Conservation (phyloP, 768 basidiomycete species). For the Rhizopogon sp. region DNA sequence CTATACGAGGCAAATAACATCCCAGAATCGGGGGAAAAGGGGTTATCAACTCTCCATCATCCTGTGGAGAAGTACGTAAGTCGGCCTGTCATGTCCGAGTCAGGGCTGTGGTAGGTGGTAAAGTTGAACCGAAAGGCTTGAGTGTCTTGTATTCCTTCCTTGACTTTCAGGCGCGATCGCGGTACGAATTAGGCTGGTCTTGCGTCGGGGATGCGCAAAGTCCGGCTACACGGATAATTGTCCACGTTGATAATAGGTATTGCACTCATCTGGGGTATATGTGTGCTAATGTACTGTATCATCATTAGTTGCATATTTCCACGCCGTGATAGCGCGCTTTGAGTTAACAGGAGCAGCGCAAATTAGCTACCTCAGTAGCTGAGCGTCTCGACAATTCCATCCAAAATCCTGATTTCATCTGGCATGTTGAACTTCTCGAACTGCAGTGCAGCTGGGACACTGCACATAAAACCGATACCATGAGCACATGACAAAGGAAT, state of each 20-base stretch:
- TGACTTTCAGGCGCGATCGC: too few relatives aligned
- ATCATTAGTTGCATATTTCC: background rate
- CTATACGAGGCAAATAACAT: too few relatives aligned
- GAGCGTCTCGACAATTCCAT: conserved; percentile 81
- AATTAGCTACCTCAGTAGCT: conserved; percentile 42
- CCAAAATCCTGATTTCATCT: conserved; percentile 77
- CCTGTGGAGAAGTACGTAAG: too few relatives aligned
- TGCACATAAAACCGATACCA: conserved; percentile 21
- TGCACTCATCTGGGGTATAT: background rate
- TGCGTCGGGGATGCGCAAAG: too few relatives aligned
- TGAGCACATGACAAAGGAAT: background rate
- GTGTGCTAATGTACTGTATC: background rate
- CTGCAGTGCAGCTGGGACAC: conserved; percentile 77
- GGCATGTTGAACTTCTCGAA: conserved; percentile 94
- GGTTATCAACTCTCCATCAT: too few relatives aligned
- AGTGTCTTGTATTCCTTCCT: too few relatives aligned
- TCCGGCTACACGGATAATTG: too few relatives aligned
- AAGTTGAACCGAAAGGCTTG: too few relatives aligned
- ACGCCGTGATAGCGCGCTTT: background rate
- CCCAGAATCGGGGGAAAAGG: too few relatives aligned
- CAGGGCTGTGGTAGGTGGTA: too few relatives aligned
- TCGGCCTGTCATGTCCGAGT: too few relatives aligned
- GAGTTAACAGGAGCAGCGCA: background rate
- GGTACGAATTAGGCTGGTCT: too few relatives aligned
- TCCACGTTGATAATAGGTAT: background rate